Conservation (phyloP, 805 yeast species). For the Sugiyamaella americana region DNA sequence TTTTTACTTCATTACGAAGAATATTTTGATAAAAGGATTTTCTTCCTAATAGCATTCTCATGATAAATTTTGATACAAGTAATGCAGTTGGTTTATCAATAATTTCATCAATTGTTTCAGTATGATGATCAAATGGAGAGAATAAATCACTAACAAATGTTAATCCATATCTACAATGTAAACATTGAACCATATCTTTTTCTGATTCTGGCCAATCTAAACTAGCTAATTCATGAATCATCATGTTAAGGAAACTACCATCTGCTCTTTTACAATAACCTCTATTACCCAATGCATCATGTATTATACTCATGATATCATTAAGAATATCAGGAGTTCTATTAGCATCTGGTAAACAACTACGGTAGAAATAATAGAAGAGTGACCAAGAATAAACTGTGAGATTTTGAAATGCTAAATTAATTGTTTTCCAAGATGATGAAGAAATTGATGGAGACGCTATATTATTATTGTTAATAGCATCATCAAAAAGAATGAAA, state of each 20-base stretch:
- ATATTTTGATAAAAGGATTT: slow-evolving; percentile 54
- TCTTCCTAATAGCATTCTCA: slow-evolving; percentile 49
- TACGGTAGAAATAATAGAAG: slow-evolving; percentile 35
- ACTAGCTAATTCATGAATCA: slow-evolving; percentile 48
- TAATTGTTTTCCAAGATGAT: slow-evolving; percentile 29
- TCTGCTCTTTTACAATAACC: slow-evolving; percentile 60
- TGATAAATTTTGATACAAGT: slow-evolving; percentile 41
- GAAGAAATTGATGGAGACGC: slow-evolving; percentile 26
- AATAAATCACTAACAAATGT: slow-evolving; percentile 52
- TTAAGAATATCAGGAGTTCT: slow-evolving; percentile 27
- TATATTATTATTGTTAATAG: slow-evolving; percentile 26
- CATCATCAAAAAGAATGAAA: slow-evolving; percentile 33
- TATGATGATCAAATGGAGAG: slow-evolving; percentile 61
- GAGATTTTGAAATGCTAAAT: slow-evolving; percentile 28
- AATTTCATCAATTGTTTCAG: slow-evolving; percentile 29
- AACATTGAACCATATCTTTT: slow-evolving; percentile 65
- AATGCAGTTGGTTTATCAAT: slow-evolving; percentile 40
- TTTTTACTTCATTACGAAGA: slow-evolving; percentile 66
- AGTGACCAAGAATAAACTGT: slow-evolving; percentile 32
- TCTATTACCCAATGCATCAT: slow-evolving; percentile 64
- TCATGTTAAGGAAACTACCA: slow-evolving; percentile 56
- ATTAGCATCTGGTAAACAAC: slow-evolving; percentile 20
- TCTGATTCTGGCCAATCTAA: slow-evolving; percentile 46
- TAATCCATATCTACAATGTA: slow-evolving; percentile 74
- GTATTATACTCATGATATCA: slow-evolving; percentile 55